A percentile compares a stretch with the other conserved stretches of the same genome.
Conservation (phyloP, 176 grass and related monocot species). For the Dactylis glomerata region DNA sequence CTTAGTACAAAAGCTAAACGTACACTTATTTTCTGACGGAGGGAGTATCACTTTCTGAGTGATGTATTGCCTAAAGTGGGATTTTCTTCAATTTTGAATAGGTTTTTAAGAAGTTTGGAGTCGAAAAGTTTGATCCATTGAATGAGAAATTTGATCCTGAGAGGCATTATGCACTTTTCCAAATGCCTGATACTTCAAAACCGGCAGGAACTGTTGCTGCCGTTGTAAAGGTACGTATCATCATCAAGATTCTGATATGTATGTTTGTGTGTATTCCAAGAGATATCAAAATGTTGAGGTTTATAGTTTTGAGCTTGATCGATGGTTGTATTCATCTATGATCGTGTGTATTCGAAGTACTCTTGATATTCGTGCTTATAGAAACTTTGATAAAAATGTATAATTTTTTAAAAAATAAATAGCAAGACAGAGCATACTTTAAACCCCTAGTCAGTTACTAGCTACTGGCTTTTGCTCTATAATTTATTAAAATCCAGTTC, state of each 20-base stretch:
- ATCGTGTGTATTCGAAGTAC: not conserved
- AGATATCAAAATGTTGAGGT: not conserved
- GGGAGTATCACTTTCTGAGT: not conserved
- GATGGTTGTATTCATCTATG: not conserved
- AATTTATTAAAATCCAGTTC: not conserved
- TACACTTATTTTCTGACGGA: too few relatives aligned
- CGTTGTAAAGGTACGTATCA: slow-evolving; percentile 51
- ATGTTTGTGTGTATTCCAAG: not conserved
- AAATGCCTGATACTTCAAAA: slow-evolving; percentile 55
- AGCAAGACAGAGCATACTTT: not conserved
- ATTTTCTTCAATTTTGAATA: slow-evolving; percentile 24
- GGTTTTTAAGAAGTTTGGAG: slow-evolving; percentile 72
- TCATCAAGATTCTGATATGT: not conserved
- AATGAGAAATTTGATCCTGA: slow-evolving; percentile 65
- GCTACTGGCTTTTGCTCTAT: not conserved
- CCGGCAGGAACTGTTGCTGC: slow-evolving; percentile 48
- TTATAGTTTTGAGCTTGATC: slow-evolving; percentile 6
- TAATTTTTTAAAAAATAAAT: not conserved
- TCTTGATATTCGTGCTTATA: not conserved
- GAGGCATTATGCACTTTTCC: slow-evolving; percentile 60
- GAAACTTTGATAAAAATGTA: not conserved
- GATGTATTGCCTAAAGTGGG: not conserved
- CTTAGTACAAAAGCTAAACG: too few relatives aligned
- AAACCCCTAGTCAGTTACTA: not conserved
- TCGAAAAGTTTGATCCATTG: slow-evolving; percentile 57